These are phyloP conservation scores for Cinchona pubescens DNA, from an alignment of 257 asterid genomes.

Conservation along the genomic window DNA sequence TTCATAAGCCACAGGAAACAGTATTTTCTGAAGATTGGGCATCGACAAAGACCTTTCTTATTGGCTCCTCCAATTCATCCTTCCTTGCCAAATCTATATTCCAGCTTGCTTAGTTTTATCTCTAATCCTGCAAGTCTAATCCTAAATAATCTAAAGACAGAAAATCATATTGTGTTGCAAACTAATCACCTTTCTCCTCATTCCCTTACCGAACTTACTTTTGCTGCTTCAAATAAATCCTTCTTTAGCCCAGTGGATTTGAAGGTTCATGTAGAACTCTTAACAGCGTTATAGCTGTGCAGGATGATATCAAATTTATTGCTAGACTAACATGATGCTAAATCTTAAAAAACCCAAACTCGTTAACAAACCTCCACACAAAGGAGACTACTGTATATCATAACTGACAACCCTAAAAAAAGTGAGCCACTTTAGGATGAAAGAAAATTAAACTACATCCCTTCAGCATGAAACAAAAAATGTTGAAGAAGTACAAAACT, in stretches of 20 bases:
- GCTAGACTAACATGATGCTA: not conserved
- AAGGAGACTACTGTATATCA: too few species aligned
- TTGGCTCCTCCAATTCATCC: not conserved
- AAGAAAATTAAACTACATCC: not conserved
- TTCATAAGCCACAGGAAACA: not conserved
- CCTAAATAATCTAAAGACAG: not conserved
- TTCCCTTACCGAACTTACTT: not conserved
- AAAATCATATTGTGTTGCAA: not conserved
- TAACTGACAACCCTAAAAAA: not conserved
- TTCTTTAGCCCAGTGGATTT: not conserved
- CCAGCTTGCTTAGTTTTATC: not conserved
- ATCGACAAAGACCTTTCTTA: not conserved
- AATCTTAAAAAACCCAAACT: too few species aligned
- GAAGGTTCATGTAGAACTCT: not conserved
- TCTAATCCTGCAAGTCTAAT: not conserved
- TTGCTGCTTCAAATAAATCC: not conserved
- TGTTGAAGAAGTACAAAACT: not conserved
- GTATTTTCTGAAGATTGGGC: not conserved
- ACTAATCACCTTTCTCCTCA: not conserved
- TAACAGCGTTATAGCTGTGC: not conserved
- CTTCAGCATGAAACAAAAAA: not conserved
- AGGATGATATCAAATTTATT: not conserved
- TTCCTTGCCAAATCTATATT: not conserved
- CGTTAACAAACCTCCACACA: not conserved
- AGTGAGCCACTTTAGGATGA: not conserved